A percentile compares a stretch with the other conserved stretches of the same genome.
phyloP scores from a whole-genome alignment of 257 asterid species.

The Handroanthus guayacan region DNA sequence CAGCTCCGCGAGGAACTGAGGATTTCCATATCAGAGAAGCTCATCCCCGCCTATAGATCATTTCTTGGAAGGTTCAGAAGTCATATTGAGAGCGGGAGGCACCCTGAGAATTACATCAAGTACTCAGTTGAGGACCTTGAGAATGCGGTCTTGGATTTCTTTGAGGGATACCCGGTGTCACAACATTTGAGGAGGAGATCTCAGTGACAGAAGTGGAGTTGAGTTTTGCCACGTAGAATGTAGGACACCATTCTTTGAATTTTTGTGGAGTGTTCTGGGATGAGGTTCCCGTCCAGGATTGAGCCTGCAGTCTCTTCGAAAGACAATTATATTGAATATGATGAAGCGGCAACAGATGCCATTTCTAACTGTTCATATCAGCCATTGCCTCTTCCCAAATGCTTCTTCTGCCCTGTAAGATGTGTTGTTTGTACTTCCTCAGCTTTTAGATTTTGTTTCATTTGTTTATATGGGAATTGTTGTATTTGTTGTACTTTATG shows the following conservation, averaged over 20 bases:
- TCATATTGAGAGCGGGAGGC: slow-evolving; percentile 90
- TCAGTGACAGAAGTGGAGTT: slow-evolving; percentile 44
- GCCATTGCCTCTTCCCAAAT: slow-evolving; percentile 58
- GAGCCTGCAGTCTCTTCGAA: slow-evolving; percentile 31
- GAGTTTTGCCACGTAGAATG: slow-evolving; percentile 48
- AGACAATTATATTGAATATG: slow-evolving; percentile 30
- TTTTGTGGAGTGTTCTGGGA: slow-evolving; percentile 61
- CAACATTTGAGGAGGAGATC: slow-evolving; percentile 80
- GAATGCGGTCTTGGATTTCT: slow-evolving; percentile 83
- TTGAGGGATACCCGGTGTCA: slow-evolving; percentile 75
- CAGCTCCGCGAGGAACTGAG: slow-evolving; percentile 94
- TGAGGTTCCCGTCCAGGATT: slow-evolving; percentile 50
- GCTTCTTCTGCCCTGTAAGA: slow-evolving; percentile 68
- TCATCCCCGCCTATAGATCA: slow-evolving; percentile 87
- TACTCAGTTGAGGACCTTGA: slow-evolving; percentile 93
- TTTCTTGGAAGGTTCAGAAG: slow-evolving; percentile 87
- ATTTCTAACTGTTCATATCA: slow-evolving; percentile 40
- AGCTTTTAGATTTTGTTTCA: slow-evolving; percentile 53
- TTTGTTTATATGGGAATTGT: slow-evolving; percentile 63
- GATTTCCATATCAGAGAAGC: slow-evolving; percentile 73
- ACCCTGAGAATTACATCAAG: slow-evolving; percentile 91
- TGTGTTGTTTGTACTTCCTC: slow-evolving; percentile 56
- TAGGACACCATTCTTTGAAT: slow-evolving; percentile 77
- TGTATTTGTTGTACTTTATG: slow-evolving; percentile 51
- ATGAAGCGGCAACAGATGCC: slow-evolving; percentile 37